Base-by-base conservation (phyloP, 495 filamentous ascomycete genomes). In the Choiromyces venosus region DNA sequence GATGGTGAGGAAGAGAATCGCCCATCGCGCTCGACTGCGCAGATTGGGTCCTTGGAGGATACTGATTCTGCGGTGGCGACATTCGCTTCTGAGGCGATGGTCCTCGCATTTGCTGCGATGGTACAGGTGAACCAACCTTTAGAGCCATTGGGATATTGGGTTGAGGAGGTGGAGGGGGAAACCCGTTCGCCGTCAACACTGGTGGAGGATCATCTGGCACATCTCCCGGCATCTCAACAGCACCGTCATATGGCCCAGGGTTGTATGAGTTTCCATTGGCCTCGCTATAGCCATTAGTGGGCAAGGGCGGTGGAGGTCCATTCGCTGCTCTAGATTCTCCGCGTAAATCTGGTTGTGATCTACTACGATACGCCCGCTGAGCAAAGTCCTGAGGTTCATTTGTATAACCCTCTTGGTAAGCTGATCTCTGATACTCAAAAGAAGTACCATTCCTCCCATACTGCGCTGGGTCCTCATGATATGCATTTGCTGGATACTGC, bases 291-390 rank as follows among this genome's bases (percentile, higher is more conserved):
- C 4, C 67, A 75, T 42, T 52, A n/a, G 35, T 9, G 33, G 71
- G 74, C 16, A 75, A 39, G 52, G 71, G 73, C 0, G 74, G 72
- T 25, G 25, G 65, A 39, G 42, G 68, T 5, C 67, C 72, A 65
- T 66, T 21, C 35, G 37, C 25, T 44, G 84, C 82, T 73, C 84
- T 85, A 44, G 65, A 73, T 25, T 81, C 79, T 10, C 83, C 79
- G 40, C 88, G 87, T 67, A 90, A 77, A 75, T 93, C 87, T 19
- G 90, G 90, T 75, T 93, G 91, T 39, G 91, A 92, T 77, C 87
- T 87, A 25, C 88, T 86, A 68, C 85, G 87, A 33, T 85, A 77
- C 35, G 82, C 76, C 65, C 84, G 82, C 14, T 77, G 76, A n/a
- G 80, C 75, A 65, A 83, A 82, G 35, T 82, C 76, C 0, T 83